Conservation (phyloP, 352 stramenopile species). For the Phytophthora constricta region DNA sequence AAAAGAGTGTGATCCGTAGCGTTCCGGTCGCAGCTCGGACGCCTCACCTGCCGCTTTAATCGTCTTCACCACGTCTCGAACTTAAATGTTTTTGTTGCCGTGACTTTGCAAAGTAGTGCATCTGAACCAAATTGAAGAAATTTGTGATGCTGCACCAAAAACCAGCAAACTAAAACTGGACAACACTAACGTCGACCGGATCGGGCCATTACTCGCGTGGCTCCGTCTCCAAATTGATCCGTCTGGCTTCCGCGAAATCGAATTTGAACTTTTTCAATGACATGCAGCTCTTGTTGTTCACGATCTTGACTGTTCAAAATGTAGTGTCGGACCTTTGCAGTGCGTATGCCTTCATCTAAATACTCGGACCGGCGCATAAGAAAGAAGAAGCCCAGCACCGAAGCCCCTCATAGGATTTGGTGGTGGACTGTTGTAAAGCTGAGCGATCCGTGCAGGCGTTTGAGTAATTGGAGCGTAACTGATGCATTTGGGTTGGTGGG, state of each 20-base stretch:
- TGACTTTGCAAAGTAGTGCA: conserved; percentile 1
- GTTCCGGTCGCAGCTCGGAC: neutral
- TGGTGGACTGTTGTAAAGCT: neutral
- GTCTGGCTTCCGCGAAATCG: conserved; percentile 7
- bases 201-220: neutral
- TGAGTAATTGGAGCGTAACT: neutral
- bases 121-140: neutral
- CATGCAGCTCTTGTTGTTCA: neutral
- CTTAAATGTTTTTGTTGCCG: neutral
- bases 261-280: neutral
- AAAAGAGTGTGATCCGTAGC: conserved; percentile 7
- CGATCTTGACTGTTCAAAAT: neutral
- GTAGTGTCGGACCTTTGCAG: neutral
- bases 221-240: conserved; percentile 10
- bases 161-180: neutral
- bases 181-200: neutral
- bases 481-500: neutral
- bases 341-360: neutral
- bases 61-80: neutral
- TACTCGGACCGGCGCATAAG: neutral
- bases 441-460: neutral
- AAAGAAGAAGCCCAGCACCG: conserved; percentile 5
- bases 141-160: neutral
- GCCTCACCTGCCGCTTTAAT: neutral
- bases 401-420: neutral